Base-by-base conservation (phyloP, 768 basidiomycete genomes). In the Russula abietina region DNA sequence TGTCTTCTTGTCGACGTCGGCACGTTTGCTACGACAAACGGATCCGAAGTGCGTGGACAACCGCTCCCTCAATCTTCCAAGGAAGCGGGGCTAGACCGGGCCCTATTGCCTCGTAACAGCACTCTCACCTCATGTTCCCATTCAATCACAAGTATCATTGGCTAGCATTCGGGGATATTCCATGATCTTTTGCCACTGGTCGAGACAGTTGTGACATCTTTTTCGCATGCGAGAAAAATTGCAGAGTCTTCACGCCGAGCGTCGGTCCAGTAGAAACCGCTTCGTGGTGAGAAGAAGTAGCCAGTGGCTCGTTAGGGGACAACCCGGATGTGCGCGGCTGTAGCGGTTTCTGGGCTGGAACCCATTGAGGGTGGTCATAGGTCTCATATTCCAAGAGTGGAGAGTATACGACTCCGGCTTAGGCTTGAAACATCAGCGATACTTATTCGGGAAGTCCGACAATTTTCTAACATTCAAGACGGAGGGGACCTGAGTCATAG, bases 111-210 rank as follows among this genome's bases (percentile, higher is more conserved):
- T 52, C 19, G 45, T 45, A 49, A 49, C 48, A 26, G 28, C 51
- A 63, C 52, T 49, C 28, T 46, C 10, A 24, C 62, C 62, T 59
- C 62, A 33, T 54, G 62, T 43, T 54, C 24, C 36, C 28, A 32
- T 26, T 38, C 43, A 48, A 28, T 24, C 17, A 19, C 56, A 19
- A 19, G 50, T 41, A 57, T 57, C 51, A 36, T 36, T 12, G 43
- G 52, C 46, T 49, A 46, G 45, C 24, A 39, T 51, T 62, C 32
- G 30, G 61, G 49, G 49, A 57, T 57, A 57, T 33, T 38, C 51
- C 36, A 55, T n/a, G n/a, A n/a, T 28, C 51, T 55, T 63, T 63
- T 48, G 62, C 62, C n/a, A 59, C 52, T 49, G 62, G 62, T 48
- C 12, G 28, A 51, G 19, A 59, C 41, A 5, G 28, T 19, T 39